Conservation (phyloP, 2,329 filamentous ascomycete species). For the Arthrinium puccinioides region DNA sequence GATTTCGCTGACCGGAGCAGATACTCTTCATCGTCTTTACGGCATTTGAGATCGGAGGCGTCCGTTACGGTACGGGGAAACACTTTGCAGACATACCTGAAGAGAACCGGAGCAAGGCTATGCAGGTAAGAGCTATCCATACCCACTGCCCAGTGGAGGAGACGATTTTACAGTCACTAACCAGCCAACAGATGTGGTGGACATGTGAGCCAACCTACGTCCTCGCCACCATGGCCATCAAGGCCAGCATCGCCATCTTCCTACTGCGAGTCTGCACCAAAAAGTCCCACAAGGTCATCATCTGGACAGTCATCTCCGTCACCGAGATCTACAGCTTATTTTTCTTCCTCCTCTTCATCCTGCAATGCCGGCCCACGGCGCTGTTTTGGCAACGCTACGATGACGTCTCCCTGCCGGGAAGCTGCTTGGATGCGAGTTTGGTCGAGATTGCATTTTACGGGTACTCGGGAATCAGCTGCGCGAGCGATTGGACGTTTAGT, state of each 20-base stretch:
- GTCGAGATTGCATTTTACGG: constrained; percentile 24
- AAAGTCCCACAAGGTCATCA: constrained; percentile 20
- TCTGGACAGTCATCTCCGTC: constrained; percentile 20
- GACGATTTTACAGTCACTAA: constrained; percentile 1
- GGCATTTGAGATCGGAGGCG: constrained; percentile 19
- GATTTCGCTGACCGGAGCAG: no score
- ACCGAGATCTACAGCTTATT: constrained; percentile 25
- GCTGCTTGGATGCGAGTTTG: constrained; percentile 20
- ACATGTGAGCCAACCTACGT: constrained; percentile 35
- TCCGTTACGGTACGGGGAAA: constrained; percentile 19
- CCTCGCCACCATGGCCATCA: constrained; percentile 26
- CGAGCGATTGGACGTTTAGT: constrained; percentile 31
- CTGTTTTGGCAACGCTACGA: constrained; percentile 29
- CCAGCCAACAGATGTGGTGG: constrained; percentile 24
- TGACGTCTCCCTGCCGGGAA: constrained; percentile 17
- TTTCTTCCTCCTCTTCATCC: constrained; percentile 30
- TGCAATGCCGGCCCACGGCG: constrained; percentile 30
- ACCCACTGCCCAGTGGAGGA: background rate
- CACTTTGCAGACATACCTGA: constrained; percentile 12
- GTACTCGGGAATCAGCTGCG: constrained; percentile 30
- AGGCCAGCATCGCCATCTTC: constrained; percentile 31
- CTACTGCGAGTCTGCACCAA: constrained; percentile 26
- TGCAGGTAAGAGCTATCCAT: constrained; percentile 18
- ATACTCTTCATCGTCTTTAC: constrained; percentile 17
- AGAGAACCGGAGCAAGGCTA: constrained; percentile 15